Percentiles rank a stretch among this genome's conserved stretches.
These are phyloP conservation scores for Nakaseomyces nivariensis DNA, from an alignment of 1,139 yeast species.

Conservation along the genomic window DNA sequence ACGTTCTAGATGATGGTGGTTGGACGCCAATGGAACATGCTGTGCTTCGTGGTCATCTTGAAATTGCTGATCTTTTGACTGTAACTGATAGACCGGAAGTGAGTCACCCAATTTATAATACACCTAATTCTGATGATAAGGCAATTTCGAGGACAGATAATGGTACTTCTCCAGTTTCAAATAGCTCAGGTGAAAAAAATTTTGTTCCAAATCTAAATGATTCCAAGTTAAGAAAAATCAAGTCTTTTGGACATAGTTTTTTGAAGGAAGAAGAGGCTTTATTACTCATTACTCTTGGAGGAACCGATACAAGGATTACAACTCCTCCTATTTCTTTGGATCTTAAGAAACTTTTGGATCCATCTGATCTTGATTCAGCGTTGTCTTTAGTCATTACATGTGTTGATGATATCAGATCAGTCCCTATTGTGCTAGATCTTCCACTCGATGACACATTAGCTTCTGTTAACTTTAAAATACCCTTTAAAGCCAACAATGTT, in stretches of 20 bases:
- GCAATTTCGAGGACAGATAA: background rate
- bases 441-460: conserved; percentile 85
- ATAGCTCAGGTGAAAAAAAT: background rate
- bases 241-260: conserved; percentile 80
- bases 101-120: conserved; percentile 13
- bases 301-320: conserved; percentile 63
- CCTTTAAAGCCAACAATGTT: conserved; percentile 40
- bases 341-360: conserved; percentile 51
- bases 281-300: conserved; percentile 72
- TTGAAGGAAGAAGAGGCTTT: conserved; percentile 55
- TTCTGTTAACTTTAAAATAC: conserved; percentile 67
- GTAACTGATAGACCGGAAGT: conserved; percentile 32
- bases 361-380: conserved; percentile 77
- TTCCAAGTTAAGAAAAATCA: conserved; percentile 39
- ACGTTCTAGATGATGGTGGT: conserved; percentile 70
- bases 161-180: background rate
- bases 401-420: conserved; percentile 42
- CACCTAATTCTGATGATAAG: conserved; percentile 1
- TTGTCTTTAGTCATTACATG: conserved; percentile 65
- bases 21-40: conserved; percentile 99
- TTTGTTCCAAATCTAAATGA: background rate
- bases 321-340: conserved; percentile 60
- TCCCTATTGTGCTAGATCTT: conserved; percentile 65
- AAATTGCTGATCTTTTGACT: conserved; percentile 50
- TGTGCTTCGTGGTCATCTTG: conserved; percentile 76